Conservation (phyloP, 176 grass and related monocot genomes). For the Hsuehochloa calcarea region DNA sequence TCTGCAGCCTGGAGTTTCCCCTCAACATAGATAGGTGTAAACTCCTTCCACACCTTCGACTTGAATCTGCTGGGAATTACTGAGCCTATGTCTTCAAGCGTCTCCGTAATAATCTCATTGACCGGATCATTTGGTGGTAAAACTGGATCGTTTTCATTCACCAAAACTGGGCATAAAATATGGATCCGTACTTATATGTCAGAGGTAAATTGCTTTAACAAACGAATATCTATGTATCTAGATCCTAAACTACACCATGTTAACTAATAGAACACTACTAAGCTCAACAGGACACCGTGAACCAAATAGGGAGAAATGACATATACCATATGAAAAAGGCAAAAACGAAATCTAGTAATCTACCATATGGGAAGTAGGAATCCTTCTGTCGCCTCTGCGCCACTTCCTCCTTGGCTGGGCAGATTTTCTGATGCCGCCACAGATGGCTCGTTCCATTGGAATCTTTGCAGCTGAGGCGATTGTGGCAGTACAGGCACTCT, state of each 20-base stretch:
- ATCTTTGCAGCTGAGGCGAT: constrained; percentile 56
- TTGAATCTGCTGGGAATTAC: constrained; percentile 51
- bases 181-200: neutral
- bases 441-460: constrained; percentile 60
- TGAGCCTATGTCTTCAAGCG: constrained; percentile 27
- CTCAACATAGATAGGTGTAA: constrained; percentile 37
- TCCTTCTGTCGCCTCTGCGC: constrained; percentile 32
- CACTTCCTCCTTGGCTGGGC: constrained; percentile 28
- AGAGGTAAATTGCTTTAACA: neutral
- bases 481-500: constrained; percentile 54
- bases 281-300: neutral
- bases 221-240: neutral
- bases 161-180: constrained; percentile 25
- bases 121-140: constrained; percentile 31
- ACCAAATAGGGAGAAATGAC: neutral
- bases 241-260: constrained; percentile 22
- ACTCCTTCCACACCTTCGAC: constrained; percentile 61
- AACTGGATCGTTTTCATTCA: constrained; percentile 25
- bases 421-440: constrained; percentile 64
- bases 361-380: constrained; percentile 50
- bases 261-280: neutral
- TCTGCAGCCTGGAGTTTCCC: constrained; percentile 51
- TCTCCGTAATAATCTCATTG: constrained; percentile 20
- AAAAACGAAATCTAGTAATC: constrained; percentile 14
- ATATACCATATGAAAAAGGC: neutral